phyloP scores from a whole-genome alignment of 2,329 filamentous ascomycete genomes.

The Sporothrix sp. region DNA sequence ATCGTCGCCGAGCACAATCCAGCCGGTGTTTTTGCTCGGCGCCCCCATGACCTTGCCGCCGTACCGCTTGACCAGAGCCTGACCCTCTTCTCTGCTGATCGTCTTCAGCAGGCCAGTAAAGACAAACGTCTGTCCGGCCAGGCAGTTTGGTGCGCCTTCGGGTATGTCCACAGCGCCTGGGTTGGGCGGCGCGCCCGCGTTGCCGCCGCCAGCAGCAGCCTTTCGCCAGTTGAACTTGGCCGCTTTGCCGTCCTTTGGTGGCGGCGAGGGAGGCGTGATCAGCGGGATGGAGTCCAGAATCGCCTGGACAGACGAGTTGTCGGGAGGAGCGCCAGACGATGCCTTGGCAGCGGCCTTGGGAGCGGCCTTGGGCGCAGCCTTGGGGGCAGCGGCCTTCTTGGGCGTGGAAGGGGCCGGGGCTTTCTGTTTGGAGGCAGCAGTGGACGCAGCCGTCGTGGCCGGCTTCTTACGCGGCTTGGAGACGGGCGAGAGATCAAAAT shows the following conservation, averaged over 20 bases:
- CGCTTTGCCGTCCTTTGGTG: slow-evolving; percentile 52
- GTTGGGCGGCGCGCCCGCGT: slow-evolving; percentile 53
- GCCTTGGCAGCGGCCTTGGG: slow-evolving; percentile 6
- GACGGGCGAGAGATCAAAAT: slow-evolving; percentile 39
- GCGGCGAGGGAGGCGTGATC: slow-evolving; percentile 74
- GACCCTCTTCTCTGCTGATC: slow-evolving; percentile 74
- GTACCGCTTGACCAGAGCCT: slow-evolving; percentile 80
- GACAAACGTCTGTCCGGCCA: slow-evolving; percentile 83
- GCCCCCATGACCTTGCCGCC: slow-evolving; percentile 80
- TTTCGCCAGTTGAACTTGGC: slow-evolving; percentile 75
- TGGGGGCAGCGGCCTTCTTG: slow-evolving; percentile 5
- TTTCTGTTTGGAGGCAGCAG: slow-evolving; percentile 34
- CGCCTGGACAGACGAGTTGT: slow-evolving; percentile 58
- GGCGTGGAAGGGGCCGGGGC: slow-evolving; percentile 38
- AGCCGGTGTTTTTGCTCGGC: slow-evolving; percentile 89
- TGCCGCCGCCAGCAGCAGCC: slow-evolving; percentile 45
- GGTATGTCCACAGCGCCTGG: slow-evolving; percentile 63
- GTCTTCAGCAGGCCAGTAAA: slow-evolving; percentile 83
- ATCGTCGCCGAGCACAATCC: slow-evolving; percentile 81
- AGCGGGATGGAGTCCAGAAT: slow-evolving; percentile 84
- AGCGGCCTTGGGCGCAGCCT: no score
- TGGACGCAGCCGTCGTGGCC: slow-evolving; percentile 23
- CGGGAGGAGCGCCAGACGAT: no score
- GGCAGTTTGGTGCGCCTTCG: slow-evolving; percentile 75
- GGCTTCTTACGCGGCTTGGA: slow-evolving; percentile 50